Evolutionary conservation across 768 basidiomycete genomes (phyloP).

Genomic region (Saitozyma podzolica): DNA sequence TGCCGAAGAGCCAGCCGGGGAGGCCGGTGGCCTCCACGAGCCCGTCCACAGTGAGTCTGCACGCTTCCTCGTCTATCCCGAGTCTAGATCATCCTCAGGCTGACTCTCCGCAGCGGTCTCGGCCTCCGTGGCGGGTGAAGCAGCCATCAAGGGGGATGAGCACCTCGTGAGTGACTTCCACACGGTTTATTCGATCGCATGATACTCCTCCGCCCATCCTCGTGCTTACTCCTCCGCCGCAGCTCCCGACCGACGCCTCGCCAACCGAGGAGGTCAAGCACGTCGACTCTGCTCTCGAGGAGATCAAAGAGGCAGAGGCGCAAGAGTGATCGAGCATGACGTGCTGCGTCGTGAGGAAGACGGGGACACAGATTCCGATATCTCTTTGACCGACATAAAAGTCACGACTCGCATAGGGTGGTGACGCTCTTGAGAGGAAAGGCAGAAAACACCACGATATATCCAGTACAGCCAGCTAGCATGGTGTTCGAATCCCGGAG

Average conservation of each 20-base stretch:
- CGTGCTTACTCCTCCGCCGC: not conserved
- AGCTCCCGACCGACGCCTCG: constrained; percentile 36
- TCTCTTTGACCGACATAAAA: too few species aligned
- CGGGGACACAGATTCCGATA: too few species aligned
- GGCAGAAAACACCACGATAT: too few species aligned
- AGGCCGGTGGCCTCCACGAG: constrained; percentile 42
- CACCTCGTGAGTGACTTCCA: constrained; percentile 29
- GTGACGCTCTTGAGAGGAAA: too few species aligned
- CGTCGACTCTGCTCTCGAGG: constrained; percentile 41
- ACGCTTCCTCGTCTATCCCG: not conserved
- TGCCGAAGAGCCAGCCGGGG: constrained; percentile 13
- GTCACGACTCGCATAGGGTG: too few species aligned
- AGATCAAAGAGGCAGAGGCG: constrained; percentile 33
- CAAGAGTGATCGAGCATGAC: too few species aligned
- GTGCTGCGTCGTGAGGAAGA: too few species aligned
- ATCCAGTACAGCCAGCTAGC: too few species aligned
- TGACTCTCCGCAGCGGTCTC: constrained; percentile 32
- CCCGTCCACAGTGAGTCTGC: constrained; percentile 46
- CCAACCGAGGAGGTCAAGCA: constrained; percentile 36
- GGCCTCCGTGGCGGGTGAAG: constrained; percentile 35
- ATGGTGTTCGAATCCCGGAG: too few species aligned
- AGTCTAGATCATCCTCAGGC: not conserved
- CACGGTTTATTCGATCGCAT: not conserved
- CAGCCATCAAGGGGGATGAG: constrained; percentile 40
- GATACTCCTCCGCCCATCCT: too few species aligned